These are phyloP conservation scores for Eucalyptus polyanthemos DNA, from an alignment of 345 rosid species.

Conservation along the genomic window DNA sequence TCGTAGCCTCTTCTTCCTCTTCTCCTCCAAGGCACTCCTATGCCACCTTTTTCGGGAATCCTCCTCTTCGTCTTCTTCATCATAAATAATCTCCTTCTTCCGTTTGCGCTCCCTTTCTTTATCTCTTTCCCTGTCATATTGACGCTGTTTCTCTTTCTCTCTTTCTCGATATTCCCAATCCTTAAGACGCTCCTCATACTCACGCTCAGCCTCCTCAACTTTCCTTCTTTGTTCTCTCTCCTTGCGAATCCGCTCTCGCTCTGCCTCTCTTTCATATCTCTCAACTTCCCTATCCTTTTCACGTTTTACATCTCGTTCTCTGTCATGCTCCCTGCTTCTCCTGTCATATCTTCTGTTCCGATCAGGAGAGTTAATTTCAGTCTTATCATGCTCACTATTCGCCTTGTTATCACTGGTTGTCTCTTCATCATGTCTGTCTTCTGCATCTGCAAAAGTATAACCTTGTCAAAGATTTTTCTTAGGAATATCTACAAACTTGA, in stretches of 20 bases:
- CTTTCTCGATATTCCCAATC: constrained; percentile 96
- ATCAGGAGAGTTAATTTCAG: constrained; percentile 77
- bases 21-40: constrained; percentile 62
- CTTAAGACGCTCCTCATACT: constrained; percentile 74
- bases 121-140: constrained; percentile 86
- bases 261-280: constrained; percentile 87
- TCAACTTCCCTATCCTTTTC: constrained; percentile 88
- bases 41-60: constrained; percentile 86
- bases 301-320: constrained; percentile 49
- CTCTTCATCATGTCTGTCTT: constrained; percentile 57
- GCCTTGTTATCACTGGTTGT: constrained; percentile 46
- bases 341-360: constrained; percentile 60
- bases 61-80: constrained; percentile 77
- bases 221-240: constrained; percentile 94
- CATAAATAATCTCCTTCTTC: constrained; percentile 70
- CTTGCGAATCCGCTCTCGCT: constrained; percentile 71
- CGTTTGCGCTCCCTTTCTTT: constrained; percentile 89
- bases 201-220: constrained; percentile 88
- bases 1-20: constrained; percentile 52
- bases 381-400: constrained; percentile 47
- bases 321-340: constrained; percentile 68
- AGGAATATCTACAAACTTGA: background rate
- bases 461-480: background rate
- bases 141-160: constrained; percentile 85
- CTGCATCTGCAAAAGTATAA: constrained; percentile 26